Evolutionary conservation across 2,329 filamentous ascomycete species (phyloP), one percentile per base, ranked within the genome.

Genomic region (Colletotrichum cordylinicola): DNA sequence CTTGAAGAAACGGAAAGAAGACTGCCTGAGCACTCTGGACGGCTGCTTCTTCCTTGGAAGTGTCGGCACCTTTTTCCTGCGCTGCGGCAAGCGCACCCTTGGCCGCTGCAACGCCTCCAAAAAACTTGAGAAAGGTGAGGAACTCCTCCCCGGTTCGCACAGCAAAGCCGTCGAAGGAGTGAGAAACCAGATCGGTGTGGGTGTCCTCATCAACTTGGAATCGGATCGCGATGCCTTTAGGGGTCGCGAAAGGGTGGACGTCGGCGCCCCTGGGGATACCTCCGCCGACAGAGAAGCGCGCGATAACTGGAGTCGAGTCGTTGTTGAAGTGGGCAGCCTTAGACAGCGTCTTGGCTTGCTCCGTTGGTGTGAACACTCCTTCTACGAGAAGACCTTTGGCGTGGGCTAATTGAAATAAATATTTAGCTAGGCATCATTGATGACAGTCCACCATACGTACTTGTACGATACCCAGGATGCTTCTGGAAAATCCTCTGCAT

Each of bases 331-430:
- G 89, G 6, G 84, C 83, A 9, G 89, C 89, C 21, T 76, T 84
- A 31, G 86, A 87, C 21, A 92, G 86, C 8, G 81, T 78, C 5
- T 83, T 79, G 15, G 89, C 89, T 48, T 82, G 79, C 1, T 83
- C 6, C 2, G 86, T 86, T 4, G 90, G 89, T 2, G 82, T 87
- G 81, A 91, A 92, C 24, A 83, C 88, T 37, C 90, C 90, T 10
- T 82, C 87, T 12, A 90, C 81, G 48, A 91, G 84, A 37, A 86
- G 80, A 15, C 90, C 90, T 82, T 89, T 88, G 31, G 90, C 90
- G 75, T 92, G 90, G 10, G 89, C 90, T 58, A 10, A 4, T 56
- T 33, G 31, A 1, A 12, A 10, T 1, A 33, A 10, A 33, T 2
- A 33, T 10, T 33, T 33, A 33, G 31, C 31, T 10, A 4, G 4